Conservation (phyloP, 139 green algal species). For the Tetradesmus obliquus region DNA sequence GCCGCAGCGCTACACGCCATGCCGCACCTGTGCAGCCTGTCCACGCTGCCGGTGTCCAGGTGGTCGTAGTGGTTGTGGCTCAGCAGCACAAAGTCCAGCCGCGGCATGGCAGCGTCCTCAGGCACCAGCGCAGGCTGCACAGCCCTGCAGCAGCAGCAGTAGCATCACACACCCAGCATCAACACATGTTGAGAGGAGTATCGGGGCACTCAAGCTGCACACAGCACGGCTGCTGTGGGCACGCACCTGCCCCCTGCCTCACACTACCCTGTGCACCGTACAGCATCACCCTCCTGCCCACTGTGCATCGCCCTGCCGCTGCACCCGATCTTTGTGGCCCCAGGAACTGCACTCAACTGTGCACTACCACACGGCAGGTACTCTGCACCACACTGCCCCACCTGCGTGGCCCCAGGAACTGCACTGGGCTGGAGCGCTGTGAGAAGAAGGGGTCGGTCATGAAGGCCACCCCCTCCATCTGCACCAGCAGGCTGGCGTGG, state of each 20-base stretch:
- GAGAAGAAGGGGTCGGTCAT: conserved; percentile 85
- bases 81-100: conserved; percentile 82
- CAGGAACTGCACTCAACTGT: not conserved
- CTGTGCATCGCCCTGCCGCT: not conserved
- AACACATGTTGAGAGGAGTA: not conserved
- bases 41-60: conserved; percentile 66
- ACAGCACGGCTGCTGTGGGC: not conserved
- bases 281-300: not conserved
- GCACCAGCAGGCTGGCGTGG: conserved; percentile 76
- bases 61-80: conserved; percentile 89
- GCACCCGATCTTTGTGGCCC: not conserved
- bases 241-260: not conserved
- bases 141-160: conserved; percentile 25
- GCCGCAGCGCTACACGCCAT: too few species aligned
- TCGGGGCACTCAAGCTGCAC: not conserved
- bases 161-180: not conserved
- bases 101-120: conserved; percentile 53
- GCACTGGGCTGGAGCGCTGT: conserved; percentile 60
- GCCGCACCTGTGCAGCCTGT: conserved; percentile 34
- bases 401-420: conserved; percentile 67
- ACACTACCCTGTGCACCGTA: not conserved
- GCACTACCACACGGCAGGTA: too few species aligned
- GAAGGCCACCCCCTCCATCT: conserved; percentile 76
- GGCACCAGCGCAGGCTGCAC: conserved; percentile 48
- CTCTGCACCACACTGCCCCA: not conserved